phyloP scores from a whole-genome alignment of 148 eudicot species.

The Rhododendron mucronatum region DNA sequence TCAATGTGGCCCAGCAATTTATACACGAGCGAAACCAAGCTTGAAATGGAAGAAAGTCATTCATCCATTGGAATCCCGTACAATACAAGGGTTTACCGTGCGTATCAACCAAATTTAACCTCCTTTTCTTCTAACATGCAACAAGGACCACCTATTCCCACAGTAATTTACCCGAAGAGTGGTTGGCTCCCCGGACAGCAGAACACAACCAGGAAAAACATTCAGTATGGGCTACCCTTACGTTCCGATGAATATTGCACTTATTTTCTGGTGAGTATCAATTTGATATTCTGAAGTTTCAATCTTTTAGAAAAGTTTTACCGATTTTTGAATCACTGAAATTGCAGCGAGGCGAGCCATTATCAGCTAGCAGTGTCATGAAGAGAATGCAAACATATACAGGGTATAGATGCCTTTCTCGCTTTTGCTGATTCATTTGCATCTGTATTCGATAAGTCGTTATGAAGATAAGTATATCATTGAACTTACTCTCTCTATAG shows the following conservation, averaged over 20 bases:
- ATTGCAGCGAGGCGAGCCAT: constrained; percentile 21
- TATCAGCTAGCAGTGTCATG: constrained; percentile 11
- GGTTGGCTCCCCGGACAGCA: background rate
- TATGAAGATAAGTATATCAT: background rate
- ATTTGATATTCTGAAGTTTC: background rate
- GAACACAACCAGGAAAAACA: constrained; percentile 3
- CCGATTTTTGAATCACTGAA: background rate
- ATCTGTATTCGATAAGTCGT: background rate
- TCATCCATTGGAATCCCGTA: background rate
- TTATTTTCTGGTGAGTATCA: constrained; percentile 20
- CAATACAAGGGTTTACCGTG: background rate
- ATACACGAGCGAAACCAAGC: background rate
- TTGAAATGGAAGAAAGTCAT: constrained; percentile 1
- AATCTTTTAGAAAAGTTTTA: background rate
- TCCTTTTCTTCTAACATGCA: background rate
- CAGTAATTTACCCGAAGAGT: background rate
- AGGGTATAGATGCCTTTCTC: constrained; percentile 9
- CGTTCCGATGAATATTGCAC: constrained; percentile 12
- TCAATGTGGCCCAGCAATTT: constrained; percentile 5
- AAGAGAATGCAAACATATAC: constrained; percentile 14
- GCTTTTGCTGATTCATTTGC: background rate
- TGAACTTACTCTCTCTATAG: background rate
- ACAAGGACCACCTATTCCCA: background rate
- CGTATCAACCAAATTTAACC: constrained; percentile 2
- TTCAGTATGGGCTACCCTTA: constrained; percentile 9